Evolutionary conservation across 805 yeast species (phyloP), one percentile per base, ranked within the genome.

Genomic region (Clavispora fructus): DNA sequence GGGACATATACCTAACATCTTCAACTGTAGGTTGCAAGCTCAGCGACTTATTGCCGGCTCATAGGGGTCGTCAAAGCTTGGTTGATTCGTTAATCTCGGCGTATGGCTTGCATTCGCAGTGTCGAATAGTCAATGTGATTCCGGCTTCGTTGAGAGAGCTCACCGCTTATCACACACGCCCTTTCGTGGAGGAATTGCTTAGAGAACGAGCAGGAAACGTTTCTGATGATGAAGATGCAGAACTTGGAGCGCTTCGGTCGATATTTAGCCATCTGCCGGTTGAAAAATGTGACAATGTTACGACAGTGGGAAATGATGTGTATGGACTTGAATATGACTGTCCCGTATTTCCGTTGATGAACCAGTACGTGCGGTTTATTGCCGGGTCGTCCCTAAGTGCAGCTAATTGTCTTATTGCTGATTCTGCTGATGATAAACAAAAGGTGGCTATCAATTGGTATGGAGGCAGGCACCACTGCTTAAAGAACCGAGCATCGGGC

Each of bases 381-480:
- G 80, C 85, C 0, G 87, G 87, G 0, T 77, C 88, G 0, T 78
- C 87, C 2, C 50, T 85, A 10, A 58, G 74, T 10, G 68, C 82
- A 9, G 79, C 79, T 0, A 60, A 31, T 63, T 48, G 59, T 9
- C 37, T 33, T 10, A 16, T 33, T n/a, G 13, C 25, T n/a, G 25
- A 17, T 16, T 4, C 9, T 11, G 13, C 13, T 2, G 37, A 16
- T 7, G 19, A 31, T n/a, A 14, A n/a, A 14, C 35, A 33, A 6
- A 63, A 79, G 1, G 82, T 77, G 1, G 57, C 44, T 6, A 69
- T 86, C 39, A 84, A 84, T 57, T 86, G 90, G 90, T 78, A 79
- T 55, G 95, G 95, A 7, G 95, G 94, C 1, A 63, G 91, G 41
- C 94, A 85, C 57, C 94, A 85, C 61, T 81, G 82, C 5, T 68